phyloP scores from a whole-genome alignment of 2,329 filamentous ascomycete species.

The Colletotrichum gloeosporioides region DNA sequence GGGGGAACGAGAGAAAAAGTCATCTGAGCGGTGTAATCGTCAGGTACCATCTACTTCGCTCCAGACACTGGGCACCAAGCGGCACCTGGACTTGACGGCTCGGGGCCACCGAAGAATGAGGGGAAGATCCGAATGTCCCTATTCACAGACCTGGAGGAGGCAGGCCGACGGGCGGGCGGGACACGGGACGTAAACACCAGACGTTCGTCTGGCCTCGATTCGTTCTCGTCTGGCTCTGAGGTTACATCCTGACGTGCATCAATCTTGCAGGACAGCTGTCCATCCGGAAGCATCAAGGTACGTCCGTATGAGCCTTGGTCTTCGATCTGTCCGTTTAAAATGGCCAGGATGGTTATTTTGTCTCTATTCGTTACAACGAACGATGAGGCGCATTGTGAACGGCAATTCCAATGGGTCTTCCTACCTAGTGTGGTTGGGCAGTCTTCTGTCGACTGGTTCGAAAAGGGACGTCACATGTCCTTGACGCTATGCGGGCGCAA shows the following conservation, averaged over 20 bases:
- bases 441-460: neutral
- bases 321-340: neutral
- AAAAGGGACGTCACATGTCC: neutral
- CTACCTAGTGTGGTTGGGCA: neutral
- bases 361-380: neutral
- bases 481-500: slow-evolving; percentile 1
- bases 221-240: neutral
- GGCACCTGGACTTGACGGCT: neutral
- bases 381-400: neutral
- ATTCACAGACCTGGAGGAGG: neutral
- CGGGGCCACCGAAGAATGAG: neutral
- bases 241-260: slow-evolving; percentile 8
- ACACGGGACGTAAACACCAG: neutral
- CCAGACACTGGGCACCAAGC: neutral
- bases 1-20: neutral
- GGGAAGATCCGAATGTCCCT: neutral
- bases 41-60: slow-evolving; percentile 8
- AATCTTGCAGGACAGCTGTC: neutral
- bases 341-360: neutral
- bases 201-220: slow-evolving; percentile 9
- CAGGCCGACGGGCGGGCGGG: neutral
- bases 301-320: neutral
- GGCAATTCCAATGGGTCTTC: neutral
- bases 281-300: slow-evolving; percentile 7
- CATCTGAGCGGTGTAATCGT: neutral